Conservation (phyloP, 192 early-diverging fungal species). For the Backusella westeae region DNA sequence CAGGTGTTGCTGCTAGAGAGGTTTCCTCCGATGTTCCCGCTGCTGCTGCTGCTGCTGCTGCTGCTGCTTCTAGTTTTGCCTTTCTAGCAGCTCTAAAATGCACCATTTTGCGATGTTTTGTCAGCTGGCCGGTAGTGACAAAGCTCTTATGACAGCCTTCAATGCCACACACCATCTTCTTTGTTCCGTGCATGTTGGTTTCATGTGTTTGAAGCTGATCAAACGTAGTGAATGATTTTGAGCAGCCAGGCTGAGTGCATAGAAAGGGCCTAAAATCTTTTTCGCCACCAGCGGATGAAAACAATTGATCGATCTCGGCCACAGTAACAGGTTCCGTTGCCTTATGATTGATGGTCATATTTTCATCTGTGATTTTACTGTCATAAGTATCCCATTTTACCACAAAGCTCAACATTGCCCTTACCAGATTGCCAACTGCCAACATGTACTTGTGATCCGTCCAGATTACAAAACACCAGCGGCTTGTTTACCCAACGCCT, state of each 20-base stretch:
- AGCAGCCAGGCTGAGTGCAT: slow-evolving; percentile 38
- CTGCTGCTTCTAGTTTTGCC: slow-evolving; percentile 22
- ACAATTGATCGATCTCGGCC: slow-evolving; percentile 31
- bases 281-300: slow-evolving; percentile 24
- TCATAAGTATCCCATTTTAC: not conserved
- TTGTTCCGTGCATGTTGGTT: slow-evolving; percentile 39
- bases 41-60: slow-evolving; percentile 23
- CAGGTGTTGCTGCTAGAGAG: not conserved
- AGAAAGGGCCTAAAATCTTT: slow-evolving; percentile 34
- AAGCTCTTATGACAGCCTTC: slow-evolving; percentile 37
- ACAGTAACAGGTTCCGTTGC: slow-evolving; percentile 30
- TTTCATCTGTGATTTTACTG: slow-evolving; percentile 14
- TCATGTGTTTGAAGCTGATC: slow-evolving; percentile 40
- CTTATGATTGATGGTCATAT: slow-evolving; percentile 25
- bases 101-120: slow-evolving; percentile 43
- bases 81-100: slow-evolving; percentile 35
- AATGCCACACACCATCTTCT: slow-evolving; percentile 39
- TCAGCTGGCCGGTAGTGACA: slow-evolving; percentile 38
- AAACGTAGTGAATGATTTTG: slow-evolving; percentile 34
- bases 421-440: slow-evolving; percentile 24
- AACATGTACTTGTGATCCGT: slow-evolving; percentile 15
- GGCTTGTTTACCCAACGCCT: slow-evolving; percentile 8
- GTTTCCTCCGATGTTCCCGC: not conserved
- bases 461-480: slow-evolving; percentile 16
- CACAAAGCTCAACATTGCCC: not conserved